Base-by-base conservation (phyloP, 768 basidiomycete species). In the Pulveroboletus frians region DNA sequence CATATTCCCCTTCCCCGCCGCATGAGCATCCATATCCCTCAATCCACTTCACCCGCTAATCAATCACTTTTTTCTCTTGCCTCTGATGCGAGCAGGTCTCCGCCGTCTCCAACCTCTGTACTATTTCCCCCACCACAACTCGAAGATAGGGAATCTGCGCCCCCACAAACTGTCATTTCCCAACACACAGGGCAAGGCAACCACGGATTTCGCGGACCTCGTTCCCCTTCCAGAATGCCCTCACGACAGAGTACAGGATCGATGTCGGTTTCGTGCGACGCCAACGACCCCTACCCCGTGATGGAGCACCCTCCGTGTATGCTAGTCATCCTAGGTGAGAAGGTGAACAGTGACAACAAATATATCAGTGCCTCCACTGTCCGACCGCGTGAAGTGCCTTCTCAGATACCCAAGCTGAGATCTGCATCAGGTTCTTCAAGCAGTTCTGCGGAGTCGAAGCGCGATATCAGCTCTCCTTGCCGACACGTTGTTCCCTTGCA, bases 151-250 rank as follows among this genome's bases (percentile, higher is more conserved):
- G 52, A 38, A 7, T 32, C 45, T 9, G 26, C 47, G n/a, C 35
- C 30, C 29, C 29, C 34, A 29, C 46, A 20, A 18, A 14, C 36
- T 13, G 18, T 53, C 29, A 8, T 43, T 11, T 39, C 43, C 3
- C 53, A 60, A 31, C 34, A 54, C 32, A 56, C 53, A 9, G 57
- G 51, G 40, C 59, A 63, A 27, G 58, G 59, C 15, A 68, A 59
- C 46, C 70, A 73, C 31, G 67, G 73, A 43, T 74, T 73, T 38
- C 69, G 71, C 26, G 77, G 77, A 3, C 73, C 78, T 15, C 73
- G 74, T 20, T 51, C 63, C 8, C 70, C 62, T 20, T 64, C 70
- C 5, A 56, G 59, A 64, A 57, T 69, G 67, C 52, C 59, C 50
- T 56, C 57, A 6, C 71, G 69, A 39, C 55, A 64, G 15, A 71